Evolutionary conservation across 78 protist species (phyloP), one percentile per base, ranked within the genome.

Genomic region (Tieghemostelium lacteum): DNA sequence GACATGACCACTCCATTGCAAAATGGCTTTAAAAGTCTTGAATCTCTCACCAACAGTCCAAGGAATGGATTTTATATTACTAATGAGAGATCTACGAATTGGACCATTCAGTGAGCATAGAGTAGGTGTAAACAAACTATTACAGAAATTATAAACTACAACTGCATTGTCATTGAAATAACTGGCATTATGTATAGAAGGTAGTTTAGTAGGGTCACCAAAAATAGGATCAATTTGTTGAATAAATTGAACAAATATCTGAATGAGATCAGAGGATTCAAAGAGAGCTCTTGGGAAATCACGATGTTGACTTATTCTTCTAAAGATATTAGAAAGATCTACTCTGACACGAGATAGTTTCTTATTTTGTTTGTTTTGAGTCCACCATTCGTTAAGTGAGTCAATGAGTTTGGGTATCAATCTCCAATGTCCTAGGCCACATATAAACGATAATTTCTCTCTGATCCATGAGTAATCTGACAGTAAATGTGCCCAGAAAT

Each of bases 1-100:
- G n/a, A 77, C 78, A 45, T 83, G 89, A 33, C 89, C 89, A 3
- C 66, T 45, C 89, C 89, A 83, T 33, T 83, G 89, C 14, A 83
- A 31, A 39, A 83, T 83, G 1, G 89, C 73, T 22, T 57, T 52
- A 49, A 83, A 83, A 0, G 89, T 83, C 49, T 83, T 83, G 75
- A 63, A 83, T 50, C 89, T 73, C 24, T 83, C 89, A n/a, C 89
- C 89, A 8, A 83, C 89, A 0, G 89, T 83, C 89, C 89, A 83
- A 20, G 89, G 89, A 60, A 83, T 83, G 0, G 65, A 42, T 26
- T 73, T 54, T 22, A 83, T 83, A 0, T 42, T 37, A 1, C 61
- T 37, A n/a, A 69, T 63, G 7, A 83, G 66, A 33, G 89, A 83
- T 42, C 65, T 83, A 20, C 89, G 63, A 22, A 83, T 60, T 16